A percentile compares a stretch with the other conserved stretches of the same genome.
phyloP scores from a whole-genome alignment of 805 yeast species.

The Barnettozyma salicaria region DNA sequence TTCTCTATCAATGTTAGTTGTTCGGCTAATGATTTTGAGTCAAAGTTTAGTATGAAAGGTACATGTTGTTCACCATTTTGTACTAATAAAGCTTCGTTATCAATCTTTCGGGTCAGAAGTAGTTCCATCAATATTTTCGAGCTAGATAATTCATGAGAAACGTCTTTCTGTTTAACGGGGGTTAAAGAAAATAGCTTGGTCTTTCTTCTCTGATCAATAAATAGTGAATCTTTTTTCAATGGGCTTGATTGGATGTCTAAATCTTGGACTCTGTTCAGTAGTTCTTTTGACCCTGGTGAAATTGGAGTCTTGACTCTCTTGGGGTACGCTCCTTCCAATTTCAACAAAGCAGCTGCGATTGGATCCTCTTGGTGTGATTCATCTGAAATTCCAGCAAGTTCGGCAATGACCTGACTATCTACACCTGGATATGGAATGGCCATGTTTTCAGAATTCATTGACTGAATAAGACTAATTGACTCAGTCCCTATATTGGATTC shows the following conservation, averaged over 20 bases:
- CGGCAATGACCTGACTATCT: constrained; percentile 56
- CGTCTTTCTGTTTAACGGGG: constrained; percentile 25
- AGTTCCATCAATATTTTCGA: constrained; percentile 35
- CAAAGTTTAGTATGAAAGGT: constrained; percentile 74
- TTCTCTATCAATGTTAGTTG: constrained; percentile 85
- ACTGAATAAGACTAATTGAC: constrained; percentile 8
- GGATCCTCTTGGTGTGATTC: constrained; percentile 66
- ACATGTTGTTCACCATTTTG: constrained; percentile 50
- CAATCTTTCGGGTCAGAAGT: constrained; percentile 27
- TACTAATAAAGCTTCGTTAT: constrained; percentile 19
- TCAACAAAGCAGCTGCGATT: constrained; percentile 62
- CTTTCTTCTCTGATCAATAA: constrained; percentile 35
- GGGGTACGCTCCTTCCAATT: constrained; percentile 64
- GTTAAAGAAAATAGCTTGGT: constrained; percentile 32
- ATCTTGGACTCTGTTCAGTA: constrained; percentile 16
- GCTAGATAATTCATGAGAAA: constrained; percentile 19
- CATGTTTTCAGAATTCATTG: constrained; percentile 18
- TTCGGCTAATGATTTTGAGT: constrained; percentile 59
- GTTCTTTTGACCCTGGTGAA: constrained; percentile 20
- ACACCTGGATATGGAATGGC: constrained; percentile 39
- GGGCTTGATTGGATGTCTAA: constrained; percentile 16
- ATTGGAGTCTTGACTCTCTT: constrained; percentile 12
- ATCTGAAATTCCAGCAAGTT: constrained; percentile 81
- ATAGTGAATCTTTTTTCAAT: constrained; percentile 25
- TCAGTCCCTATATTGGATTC: no score